Evolutionary conservation across 345 rosid genomes (phyloP).

Genomic region (Adansonia digitata): DNA sequence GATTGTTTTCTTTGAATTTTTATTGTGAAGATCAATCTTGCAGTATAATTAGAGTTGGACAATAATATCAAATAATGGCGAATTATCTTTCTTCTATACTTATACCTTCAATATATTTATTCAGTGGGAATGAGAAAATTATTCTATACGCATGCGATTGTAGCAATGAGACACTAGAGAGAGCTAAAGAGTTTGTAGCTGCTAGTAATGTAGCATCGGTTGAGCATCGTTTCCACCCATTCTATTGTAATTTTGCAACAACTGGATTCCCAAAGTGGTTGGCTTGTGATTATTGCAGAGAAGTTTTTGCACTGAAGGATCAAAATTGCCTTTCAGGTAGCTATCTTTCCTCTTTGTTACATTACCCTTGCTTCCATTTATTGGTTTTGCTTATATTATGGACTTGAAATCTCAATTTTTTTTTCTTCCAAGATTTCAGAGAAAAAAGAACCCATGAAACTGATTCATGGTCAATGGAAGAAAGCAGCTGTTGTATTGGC

Average conservation of each 20-base stretch:
- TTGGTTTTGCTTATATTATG: neutral
- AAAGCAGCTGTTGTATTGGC: slow-evolving; percentile 47
- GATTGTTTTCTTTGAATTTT: slow-evolving; percentile 5
- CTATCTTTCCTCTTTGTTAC: slow-evolving; percentile 6
- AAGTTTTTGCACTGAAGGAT: slow-evolving; percentile 17
- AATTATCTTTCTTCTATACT: neutral
- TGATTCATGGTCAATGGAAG: slow-evolving; percentile 21
- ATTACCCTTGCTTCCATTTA: neutral
- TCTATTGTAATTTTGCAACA: slow-evolving; percentile 61
- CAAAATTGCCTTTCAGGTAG: slow-evolving; percentile 28
- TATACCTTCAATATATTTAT: neutral
- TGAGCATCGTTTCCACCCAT: slow-evolving; percentile 39
- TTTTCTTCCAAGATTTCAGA: slow-evolving; percentile 25
- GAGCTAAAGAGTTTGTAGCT: slow-evolving; percentile 48
- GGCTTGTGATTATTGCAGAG: slow-evolving; percentile 44
- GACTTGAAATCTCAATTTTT: neutral
- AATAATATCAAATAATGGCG: neutral
- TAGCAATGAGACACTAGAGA: slow-evolving; percentile 68
- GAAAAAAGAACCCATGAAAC: slow-evolving; percentile 15
- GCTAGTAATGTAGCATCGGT: slow-evolving; percentile 14
- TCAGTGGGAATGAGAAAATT: slow-evolving; percentile 53
- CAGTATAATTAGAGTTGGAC: neutral
- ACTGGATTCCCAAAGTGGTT: slow-evolving; percentile 63
- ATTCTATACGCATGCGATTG: slow-evolving; percentile 79
- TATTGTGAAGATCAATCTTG: neutral